These are phyloP conservation scores for Cronartium ribicola DNA, from an alignment of 1,284 basidiomycete species.

Conservation along the genomic window DNA sequence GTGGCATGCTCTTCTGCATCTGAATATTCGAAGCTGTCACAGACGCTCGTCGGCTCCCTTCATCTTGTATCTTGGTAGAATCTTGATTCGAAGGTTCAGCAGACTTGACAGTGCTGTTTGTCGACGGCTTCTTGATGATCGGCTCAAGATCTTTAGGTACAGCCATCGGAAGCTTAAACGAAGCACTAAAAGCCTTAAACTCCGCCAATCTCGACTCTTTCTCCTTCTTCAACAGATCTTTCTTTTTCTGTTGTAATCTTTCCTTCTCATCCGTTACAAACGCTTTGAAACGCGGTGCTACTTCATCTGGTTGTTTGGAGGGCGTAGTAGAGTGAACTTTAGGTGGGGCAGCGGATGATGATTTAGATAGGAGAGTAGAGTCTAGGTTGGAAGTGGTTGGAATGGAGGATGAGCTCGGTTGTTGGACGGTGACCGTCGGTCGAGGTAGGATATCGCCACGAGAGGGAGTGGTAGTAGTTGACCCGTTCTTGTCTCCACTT, in stretches of 20 bases:
- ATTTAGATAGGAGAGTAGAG: slow-evolving; percentile 7
- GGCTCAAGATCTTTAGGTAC: slow-evolving; percentile 90
- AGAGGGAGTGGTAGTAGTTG: background rate
- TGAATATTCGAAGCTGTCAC: slow-evolving; percentile 64
- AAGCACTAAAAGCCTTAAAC: slow-evolving; percentile 82
- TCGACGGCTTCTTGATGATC: slow-evolving; percentile 58
- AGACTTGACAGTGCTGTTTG: slow-evolving; percentile 46
- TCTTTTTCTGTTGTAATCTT: slow-evolving; percentile 79
- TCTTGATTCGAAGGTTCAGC: slow-evolving; percentile 62
- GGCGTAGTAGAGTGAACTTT: slow-evolving; percentile 39
- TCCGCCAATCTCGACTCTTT: slow-evolving; percentile 90
- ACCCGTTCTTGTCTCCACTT: background rate
- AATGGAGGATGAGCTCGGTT: no score
- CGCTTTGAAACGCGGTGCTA: slow-evolving; percentile 63
- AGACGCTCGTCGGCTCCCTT: slow-evolving; percentile 69
- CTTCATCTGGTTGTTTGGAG: slow-evolving; percentile 43
- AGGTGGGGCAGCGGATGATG: slow-evolving; percentile 40
- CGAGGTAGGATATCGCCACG: slow-evolving; percentile 42
- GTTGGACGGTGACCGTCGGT: slow-evolving; percentile 11
- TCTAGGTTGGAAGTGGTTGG: slow-evolving; percentile 8
- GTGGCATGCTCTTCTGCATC: slow-evolving; percentile 60
- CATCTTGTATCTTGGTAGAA: slow-evolving; percentile 59
- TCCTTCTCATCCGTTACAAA: slow-evolving; percentile 87
- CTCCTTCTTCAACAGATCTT: slow-evolving; percentile 81
- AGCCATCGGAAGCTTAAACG: slow-evolving; percentile 83